Base-by-base conservation (phyloP, 352 stramenopile species). In the Phytophthora foliorum region DNA sequence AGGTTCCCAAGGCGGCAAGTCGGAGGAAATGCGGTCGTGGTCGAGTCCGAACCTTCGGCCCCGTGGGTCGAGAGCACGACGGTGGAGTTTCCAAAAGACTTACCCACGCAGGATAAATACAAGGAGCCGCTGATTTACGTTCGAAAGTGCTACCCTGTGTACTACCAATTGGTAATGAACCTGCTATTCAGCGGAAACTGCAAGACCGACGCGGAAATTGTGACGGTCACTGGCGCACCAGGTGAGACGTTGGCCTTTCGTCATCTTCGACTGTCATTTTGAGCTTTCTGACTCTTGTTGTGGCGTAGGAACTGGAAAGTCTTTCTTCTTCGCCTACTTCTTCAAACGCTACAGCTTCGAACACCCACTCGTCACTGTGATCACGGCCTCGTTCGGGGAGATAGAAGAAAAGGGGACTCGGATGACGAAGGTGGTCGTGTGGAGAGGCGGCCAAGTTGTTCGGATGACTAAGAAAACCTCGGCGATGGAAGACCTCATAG, bases 361-460 rank as follows among this genome's bases (percentile, higher is more conserved):
- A 3, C 14, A 46, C 39, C 10, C 14, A 7, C 17, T 19, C 17
- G 19, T 24, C 7, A 45, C 17, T 11, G 19, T 46, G 4, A 17
- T 49, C 19, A 29, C 19, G 19, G 42, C 42, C 6, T 29, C 42
- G 17, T 46, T 46, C 39, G 25, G 25, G 25, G 6, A 29, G 25
- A 29, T 6, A 29, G 25, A 29, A 29, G 39, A 46, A 11, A 19
- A 3, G 6, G 39, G 17, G 1, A 19, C 17, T 5, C 14, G 6
- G 16, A 49, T 49, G 42, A 49, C 19, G 42, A 49, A 49, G 19
- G 19, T 49, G 42, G 42, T 49, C 19, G 42, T 48, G 41, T 38
- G 32, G 32, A 38, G 32, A 38, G 32, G 10, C 11, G 32, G 32
- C 32, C 8, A 38, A 16, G 32, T 38, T 38, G 32, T 38, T 38